phyloP scores from a whole-genome alignment of 2,329 filamentous ascomycete genomes.

The Alternaria alternata region DNA sequence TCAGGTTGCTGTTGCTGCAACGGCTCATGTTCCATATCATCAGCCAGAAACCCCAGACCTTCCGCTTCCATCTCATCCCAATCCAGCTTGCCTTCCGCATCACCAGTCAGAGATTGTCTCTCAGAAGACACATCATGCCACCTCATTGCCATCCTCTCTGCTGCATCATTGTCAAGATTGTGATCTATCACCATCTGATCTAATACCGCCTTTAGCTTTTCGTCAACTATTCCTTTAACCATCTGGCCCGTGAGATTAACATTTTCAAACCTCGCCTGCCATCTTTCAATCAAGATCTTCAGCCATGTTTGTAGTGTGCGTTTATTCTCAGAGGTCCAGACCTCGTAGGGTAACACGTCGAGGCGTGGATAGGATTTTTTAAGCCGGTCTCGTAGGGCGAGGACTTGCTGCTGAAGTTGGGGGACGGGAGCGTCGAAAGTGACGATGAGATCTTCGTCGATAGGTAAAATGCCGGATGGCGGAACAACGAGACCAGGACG shows the following conservation, averaged over 20 bases:
- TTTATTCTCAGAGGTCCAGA: slow-evolving; percentile 31
- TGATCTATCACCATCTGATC: slow-evolving; percentile 37
- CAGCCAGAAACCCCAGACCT: slow-evolving; percentile 24
- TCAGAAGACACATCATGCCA: slow-evolving; percentile 29
- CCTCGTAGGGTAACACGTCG: slow-evolving; percentile 35
- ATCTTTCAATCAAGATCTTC: slow-evolving; percentile 35
- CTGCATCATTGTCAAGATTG: slow-evolving; percentile 31
- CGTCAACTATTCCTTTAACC: slow-evolving; percentile 9
- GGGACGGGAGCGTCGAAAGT: slow-evolving; percentile 22
- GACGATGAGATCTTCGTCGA: slow-evolving; percentile 33
- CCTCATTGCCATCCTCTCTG: slow-evolving; percentile 34
- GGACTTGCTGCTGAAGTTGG: slow-evolving; percentile 32
- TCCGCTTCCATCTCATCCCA: slow-evolving; percentile 29
- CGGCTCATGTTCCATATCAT: neutral
- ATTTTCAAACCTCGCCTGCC: slow-evolving; percentile 31
- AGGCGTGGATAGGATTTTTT: slow-evolving; percentile 34
- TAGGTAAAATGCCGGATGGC: slow-evolving; percentile 8
- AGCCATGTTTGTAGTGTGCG: slow-evolving; percentile 38
- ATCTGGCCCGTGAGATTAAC: slow-evolving; percentile 1
- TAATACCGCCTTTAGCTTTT: slow-evolving; percentile 24
- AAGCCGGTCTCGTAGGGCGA: slow-evolving; percentile 29
- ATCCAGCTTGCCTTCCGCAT: slow-evolving; percentile 20
- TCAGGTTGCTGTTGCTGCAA: neutral
- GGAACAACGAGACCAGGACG: slow-evolving; percentile 23
- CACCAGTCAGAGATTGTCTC: slow-evolving; percentile 7